phyloP scores from a whole-genome alignment of 768 basidiomycete species.

The Rhizopogon salebrosus region DNA sequence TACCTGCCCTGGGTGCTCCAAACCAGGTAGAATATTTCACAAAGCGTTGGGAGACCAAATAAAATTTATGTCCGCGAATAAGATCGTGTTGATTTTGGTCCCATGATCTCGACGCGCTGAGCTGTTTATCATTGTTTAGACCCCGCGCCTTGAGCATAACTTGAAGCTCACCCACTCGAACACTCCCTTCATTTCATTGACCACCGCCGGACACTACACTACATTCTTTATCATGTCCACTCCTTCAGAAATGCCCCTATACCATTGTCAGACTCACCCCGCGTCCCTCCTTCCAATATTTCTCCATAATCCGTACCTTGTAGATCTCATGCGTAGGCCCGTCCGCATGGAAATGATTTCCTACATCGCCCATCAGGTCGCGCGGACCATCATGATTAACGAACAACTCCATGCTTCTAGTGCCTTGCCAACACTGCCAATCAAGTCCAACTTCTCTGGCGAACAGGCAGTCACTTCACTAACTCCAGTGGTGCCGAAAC shows the following conservation, averaged over 20 bases:
- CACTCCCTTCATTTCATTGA: constrained; percentile 15
- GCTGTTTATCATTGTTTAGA: constrained; percentile 10
- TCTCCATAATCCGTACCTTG: constrained; percentile 74
- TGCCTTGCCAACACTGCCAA: constrained; percentile 59
- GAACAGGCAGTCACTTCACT: constrained; percentile 21
- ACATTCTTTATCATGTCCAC: constrained; percentile 29
- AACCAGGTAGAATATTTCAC: no score
- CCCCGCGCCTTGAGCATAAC: constrained; percentile 10
- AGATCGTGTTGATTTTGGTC: constrained; percentile 27
- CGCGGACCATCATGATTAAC: constrained; percentile 68
- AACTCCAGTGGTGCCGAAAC: constrained; percentile 11
- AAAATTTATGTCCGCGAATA: no score
- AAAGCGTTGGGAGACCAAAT: no score
- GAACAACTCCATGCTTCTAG: constrained; percentile 33
- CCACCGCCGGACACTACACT: constrained; percentile 5
- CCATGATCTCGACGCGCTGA: constrained; percentile 25
- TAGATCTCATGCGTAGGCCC: constrained; percentile 70
- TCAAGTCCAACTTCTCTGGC: constrained; percentile 36
- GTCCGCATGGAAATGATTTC: constrained; percentile 84
- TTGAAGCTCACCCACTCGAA: background rate
- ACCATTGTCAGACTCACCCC: constrained; percentile 58
- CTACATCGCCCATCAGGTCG: constrained; percentile 76
- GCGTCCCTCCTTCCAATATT: constrained; percentile 77
- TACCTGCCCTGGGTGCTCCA: background rate
- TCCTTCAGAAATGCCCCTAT: constrained; percentile 30